Base-by-base conservation (phyloP, 2,329 filamentous ascomycete genomes). In the Lasiodiplodia hormozganensis region DNA sequence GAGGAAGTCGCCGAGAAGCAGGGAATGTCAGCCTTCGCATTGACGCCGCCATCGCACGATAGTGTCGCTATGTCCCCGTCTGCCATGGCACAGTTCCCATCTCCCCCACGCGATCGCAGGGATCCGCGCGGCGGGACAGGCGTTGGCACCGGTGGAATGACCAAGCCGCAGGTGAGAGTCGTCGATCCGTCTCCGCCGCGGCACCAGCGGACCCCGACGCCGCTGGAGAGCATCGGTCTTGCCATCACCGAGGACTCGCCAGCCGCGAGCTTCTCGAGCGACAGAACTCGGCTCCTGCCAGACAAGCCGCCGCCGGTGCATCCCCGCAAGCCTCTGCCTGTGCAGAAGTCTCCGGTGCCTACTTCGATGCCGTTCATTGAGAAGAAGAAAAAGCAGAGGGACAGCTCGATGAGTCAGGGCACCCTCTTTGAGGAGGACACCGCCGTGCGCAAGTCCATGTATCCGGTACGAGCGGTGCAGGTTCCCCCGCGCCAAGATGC, bases 351-450 rank as follows among this genome's bases (percentile, higher is more conserved):
- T 4, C 54, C 56, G 16, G 56, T 60, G 12, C 56, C 60, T 4
- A 64, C 60, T 2, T 52, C 43, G 5, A 31, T 43, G 31, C 60
- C 60, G 12, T 64, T 64, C 47, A 64, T 64, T 11, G 60, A 47
- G 43, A 64, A 64, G 60, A 64, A 28, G 60, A 64, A 28, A 21
- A 64, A 64, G 43, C 38, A 64, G 47, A 76, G 75, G 2, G 68
- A 77, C 23, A 80, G 77, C 69, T 72, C 73, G 10, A 70, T 78
- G 62, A 79, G 76, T 2, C 74, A 78, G 65, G 71, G 71, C 31
- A 80, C 78, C n/a, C 72, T 80, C 1, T 80, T 80, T 36, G 78
- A 80, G 69, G 78, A 80, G 70, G 68, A 69, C 34, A 60, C 65
- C 16, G 56, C 54, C 21, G 62, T 65, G 11, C 62, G 62, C 51